phyloP scores from a whole-genome alignment of 2,329 filamentous ascomycete genomes.

The Aspergillus fumigatiaffinis region DNA sequence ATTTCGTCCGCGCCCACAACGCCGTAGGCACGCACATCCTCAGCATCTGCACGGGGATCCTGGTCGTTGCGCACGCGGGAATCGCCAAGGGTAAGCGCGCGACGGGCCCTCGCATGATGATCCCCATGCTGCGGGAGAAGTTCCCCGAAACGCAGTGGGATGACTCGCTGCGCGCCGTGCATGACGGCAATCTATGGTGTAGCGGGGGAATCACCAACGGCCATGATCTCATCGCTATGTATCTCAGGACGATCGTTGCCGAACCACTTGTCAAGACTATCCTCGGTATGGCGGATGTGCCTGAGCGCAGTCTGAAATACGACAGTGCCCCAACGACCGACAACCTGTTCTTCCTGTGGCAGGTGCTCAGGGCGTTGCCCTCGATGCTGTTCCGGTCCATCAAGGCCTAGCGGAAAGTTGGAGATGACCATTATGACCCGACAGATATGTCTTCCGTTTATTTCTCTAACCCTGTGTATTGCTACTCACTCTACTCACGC shows the following conservation, averaged over 20 bases:
- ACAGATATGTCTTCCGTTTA: not conserved
- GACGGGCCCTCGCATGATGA: slow-evolving; percentile 21
- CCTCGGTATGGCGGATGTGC: slow-evolving; percentile 32
- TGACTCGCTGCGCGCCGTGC: slow-evolving; percentile 13
- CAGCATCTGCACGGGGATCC: slow-evolving; percentile 23
- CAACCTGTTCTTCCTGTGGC: slow-evolving; percentile 13
- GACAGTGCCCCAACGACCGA: slow-evolving; percentile 7
- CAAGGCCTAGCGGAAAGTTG: not conserved
- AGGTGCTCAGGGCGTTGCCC: slow-evolving; percentile 15
- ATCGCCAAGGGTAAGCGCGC: slow-evolving; percentile 16
- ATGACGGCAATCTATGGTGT: slow-evolving; percentile 25
- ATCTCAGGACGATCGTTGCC: slow-evolving; percentile 18
- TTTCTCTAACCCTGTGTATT: not conserved
- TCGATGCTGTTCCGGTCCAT: slow-evolving; percentile 3
- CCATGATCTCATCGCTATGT: slow-evolving; percentile 21
- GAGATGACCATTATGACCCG: not conserved
- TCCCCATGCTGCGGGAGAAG: slow-evolving; percentile 16
- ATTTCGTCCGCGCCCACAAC: slow-evolving; percentile 33
- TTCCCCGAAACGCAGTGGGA: slow-evolving; percentile 24
- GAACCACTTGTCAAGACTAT: slow-evolving; percentile 29
- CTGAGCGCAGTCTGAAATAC: slow-evolving; percentile 24
- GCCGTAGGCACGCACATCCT: slow-evolving; percentile 22
- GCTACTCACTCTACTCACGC: not conserved
- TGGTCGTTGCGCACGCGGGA: slow-evolving; percentile 21
- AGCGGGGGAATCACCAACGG: slow-evolving; percentile 26